Evolutionary conservation across 805 yeast species (phyloP).

Genomic region (Phaffomyces thermotolerans): DNA sequence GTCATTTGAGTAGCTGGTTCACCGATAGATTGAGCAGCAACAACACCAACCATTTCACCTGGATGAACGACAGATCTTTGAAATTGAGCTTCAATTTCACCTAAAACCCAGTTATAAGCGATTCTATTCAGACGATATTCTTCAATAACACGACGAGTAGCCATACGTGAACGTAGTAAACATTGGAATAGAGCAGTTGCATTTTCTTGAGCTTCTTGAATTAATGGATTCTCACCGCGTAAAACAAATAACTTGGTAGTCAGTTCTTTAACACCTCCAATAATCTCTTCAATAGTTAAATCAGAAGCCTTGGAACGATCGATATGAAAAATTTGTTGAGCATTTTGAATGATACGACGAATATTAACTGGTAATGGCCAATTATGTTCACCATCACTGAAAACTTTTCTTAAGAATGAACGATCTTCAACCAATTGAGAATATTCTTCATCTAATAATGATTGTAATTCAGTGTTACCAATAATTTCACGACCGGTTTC

Average conservation of each 20-base stretch:
- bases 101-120: constrained; percentile 94
- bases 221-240: constrained; percentile 70
- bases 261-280: constrained; percentile 61
- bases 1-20: constrained; percentile 99
- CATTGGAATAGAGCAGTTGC: constrained; percentile 89
- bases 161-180: constrained; percentile 84
- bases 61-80: constrained; percentile 89
- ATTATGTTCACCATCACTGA: constrained; percentile 87
- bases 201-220: constrained; percentile 83
- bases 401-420: constrained; percentile 70
- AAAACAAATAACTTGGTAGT: constrained; percentile 64
- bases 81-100: constrained; percentile 91
- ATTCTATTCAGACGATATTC: constrained; percentile 78
- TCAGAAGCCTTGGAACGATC: constrained; percentile 90
- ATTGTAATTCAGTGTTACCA: constrained; percentile 83
- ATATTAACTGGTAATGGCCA: constrained; percentile 98
- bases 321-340: constrained; percentile 93
- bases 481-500: constrained; percentile 88
- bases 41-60: constrained; percentile 97
- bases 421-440: constrained; percentile 74
- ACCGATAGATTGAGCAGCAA: constrained; percentile 97
- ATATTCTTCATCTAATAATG: constrained; percentile 76
- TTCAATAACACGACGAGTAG: constrained; percentile 84
- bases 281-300: constrained; percentile 75
- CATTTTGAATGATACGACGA: constrained; percentile 93